Evolutionary conservation across 768 basidiomycete species (phyloP), one percentile per base, ranked within the genome.

Genomic region (Lyophyllum semitale): DNA sequence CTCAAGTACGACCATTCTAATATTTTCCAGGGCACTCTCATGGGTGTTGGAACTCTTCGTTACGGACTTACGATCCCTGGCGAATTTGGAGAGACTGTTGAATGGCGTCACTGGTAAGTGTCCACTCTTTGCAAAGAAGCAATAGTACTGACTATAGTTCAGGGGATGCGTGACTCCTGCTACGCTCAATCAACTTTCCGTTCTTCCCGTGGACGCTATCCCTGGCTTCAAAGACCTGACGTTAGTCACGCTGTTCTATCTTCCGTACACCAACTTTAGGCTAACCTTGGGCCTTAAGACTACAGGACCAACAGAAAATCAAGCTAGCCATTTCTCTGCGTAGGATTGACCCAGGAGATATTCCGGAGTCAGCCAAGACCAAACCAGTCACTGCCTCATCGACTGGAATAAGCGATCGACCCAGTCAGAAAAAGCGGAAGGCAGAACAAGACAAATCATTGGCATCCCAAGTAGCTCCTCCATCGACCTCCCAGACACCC

Each of bases 51-150:
- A 2, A 76, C 75, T 17, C 69, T 92, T 54, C 73, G 90, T n/a
- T 90, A 91, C 61, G 90, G 90, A 0, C 70, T 74, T 48, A 77
- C 77, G 6, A 68, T 67, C 7, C 63, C 64, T 8, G 72, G 66
- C 18, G 69, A 77, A 35, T 83, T 77, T 48, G 83, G 87, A 44
- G 86, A 89, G 67, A 81, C 77, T 0, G 82, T 91, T 3, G 77
- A 84, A 63, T 92, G 91, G 91, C 75, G 83, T 38, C 90, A 92
- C 60, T 92, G 90, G 89, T 89, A 69, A 62, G 75, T 55, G 38
- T 38, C 9, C 15, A 32, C 42, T 44, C 25, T 35, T 25, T 56
- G 35, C 35, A 30, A 27, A 30, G 18, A 55, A 30, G 7, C 20
- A 17, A 30, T 47, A 53, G 44, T n/a, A 20, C 57, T 30, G 38